Conservation (phyloP, 495 filamentous ascomycete species). For the Penicillium desertorum region DNA sequence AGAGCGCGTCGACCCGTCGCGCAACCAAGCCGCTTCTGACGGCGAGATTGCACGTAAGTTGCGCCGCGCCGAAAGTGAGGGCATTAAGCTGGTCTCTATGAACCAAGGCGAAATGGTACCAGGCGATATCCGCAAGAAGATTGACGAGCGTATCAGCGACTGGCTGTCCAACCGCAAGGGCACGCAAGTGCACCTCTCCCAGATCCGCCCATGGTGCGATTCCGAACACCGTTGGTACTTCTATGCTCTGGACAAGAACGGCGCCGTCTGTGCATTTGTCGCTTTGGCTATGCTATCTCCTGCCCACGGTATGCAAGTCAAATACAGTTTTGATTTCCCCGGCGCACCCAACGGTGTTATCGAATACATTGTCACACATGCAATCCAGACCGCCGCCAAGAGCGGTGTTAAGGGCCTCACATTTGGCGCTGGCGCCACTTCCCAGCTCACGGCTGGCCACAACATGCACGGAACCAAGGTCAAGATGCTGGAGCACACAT, state of each 20-base stretch:
- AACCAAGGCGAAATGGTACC: slow-evolving; percentile 59
- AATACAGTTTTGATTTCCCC: slow-evolving; percentile 85
- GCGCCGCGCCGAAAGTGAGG: slow-evolving; percentile 74
- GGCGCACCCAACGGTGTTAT: slow-evolving; percentile 75
- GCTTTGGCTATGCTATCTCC: slow-evolving; percentile 73
- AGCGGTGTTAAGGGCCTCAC: slow-evolving; percentile 66
- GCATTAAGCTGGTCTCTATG: slow-evolving; percentile 68
- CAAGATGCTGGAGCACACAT: slow-evolving; percentile 71
- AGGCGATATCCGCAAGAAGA: slow-evolving; percentile 60
- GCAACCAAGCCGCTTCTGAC: slow-evolving; percentile 54
- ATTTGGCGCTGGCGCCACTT: slow-evolving; percentile 74
- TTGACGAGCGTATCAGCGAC: slow-evolving; percentile 69
- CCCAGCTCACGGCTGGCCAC: slow-evolving; percentile 65
- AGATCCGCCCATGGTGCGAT: slow-evolving; percentile 81
- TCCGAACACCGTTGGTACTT: slow-evolving; percentile 76
- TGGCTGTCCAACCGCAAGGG: slow-evolving; percentile 80
- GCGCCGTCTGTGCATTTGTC: slow-evolving; percentile 68
- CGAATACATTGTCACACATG: slow-evolving; percentile 72
- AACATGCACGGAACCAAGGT: slow-evolving; percentile 72
- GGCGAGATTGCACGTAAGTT: slow-evolving; percentile 66
- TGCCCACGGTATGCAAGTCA: slow-evolving; percentile 79
- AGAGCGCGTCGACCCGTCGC: slow-evolving; percentile 68
- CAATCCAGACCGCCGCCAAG: slow-evolving; percentile 66
- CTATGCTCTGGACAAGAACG: slow-evolving; percentile 66
- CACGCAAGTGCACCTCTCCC: slow-evolving; percentile 79